Evolutionary conservation across 163 green algal species (phyloP), one percentile per base, ranked within the genome.

Genomic region (Coccomyxa subellipsoidea): DNA sequence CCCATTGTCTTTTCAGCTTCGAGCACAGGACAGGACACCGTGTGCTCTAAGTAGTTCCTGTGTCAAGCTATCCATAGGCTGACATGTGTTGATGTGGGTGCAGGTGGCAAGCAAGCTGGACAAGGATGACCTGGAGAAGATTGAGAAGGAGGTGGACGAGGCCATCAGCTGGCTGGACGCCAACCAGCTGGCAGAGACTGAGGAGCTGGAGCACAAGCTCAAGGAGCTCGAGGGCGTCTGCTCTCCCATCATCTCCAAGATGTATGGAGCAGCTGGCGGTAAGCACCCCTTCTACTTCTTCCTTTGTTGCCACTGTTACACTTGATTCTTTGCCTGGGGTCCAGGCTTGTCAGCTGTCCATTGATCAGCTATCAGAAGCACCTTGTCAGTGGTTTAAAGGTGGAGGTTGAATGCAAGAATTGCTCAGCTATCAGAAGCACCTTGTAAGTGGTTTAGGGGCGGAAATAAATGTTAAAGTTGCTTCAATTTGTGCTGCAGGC

Each of bases 121-220:
- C 7, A 76, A 89, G 18, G 91, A 92, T 12, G 97, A 99, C 90
- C 99, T 99, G 92, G 88, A 92, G 78, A 95, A 87, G 77, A 94
- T 98, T 75, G 92, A 98, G 88, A 94, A 95, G 71, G 89, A 89
- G 29, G 84, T 99, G 9, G 85, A 96, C 0, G 93, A 94, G 0
- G 85, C 92, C 4, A 93, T 99, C 79, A 79, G 94, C 31, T 99
- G 96, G 96, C 85, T 99, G 80, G 95, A 98, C 70, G 76, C 59
- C 83, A 98, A 98, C 89, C 89, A 96, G 84, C 89, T 96, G 79
- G 94, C 88, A 23, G 92, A 83, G 78, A 72, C 87, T 12, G 95
- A 98, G 80, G 95, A 98, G 91, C 93, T 97, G 87, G 92, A 98
- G 86, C 86, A 96, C 90, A 96, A 98, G 92, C 89, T 95, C 79